Base-by-base conservation (phyloP, 257 asterid genomes). In the Voacanga thouarsii region DNA sequence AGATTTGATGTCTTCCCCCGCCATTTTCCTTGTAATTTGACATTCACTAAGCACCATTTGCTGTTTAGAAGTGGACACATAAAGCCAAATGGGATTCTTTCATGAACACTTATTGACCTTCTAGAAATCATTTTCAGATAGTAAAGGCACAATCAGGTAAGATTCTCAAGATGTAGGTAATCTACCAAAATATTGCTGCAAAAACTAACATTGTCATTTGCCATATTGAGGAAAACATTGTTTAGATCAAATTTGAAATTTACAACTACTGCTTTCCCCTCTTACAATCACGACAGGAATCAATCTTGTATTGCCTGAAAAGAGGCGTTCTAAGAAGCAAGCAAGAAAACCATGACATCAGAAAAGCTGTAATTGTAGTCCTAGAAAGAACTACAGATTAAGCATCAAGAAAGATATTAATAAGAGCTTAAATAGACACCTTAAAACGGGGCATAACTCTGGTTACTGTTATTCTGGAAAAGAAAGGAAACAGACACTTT, bases 401-500 rank as follows among this genome's bases (percentile, higher is more conserved):
- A 37, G 72, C 28, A 78, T 78, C 64, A 33, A 18, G 16, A 14
- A 43, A 41, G 30, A 26, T 16, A 55, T 37, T 23, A 71, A 18
- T 33, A 33, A 33, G 37, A 78, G 44, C 50, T 28, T 43, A 26
- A 77, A 19, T 39, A 33, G 51, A 44, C 56, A 10, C 23, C 71
- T 65, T 65, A 33, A 10, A 39, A 24, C 18, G 26, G 12, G 75
- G 65, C 65, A 39, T 44, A n/a, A 26, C 55, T 77, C 12, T 33
- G 50, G 81, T 71, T 11, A 63, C 41, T 57, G 66, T 12, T 43
- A n/a, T 47, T 57, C 45, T 56, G 47, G 63, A 39, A 28, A 77
- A 33, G 49, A 82, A 68, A 74, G 44, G 55, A 51, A 73, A 64
- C 8, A 81, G 49, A 82, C 73, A 75, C 74, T 80, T 33, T 23